phyloP scores from a whole-genome alignment of 2,329 filamentous ascomycete species.

The Cercospora janseana region DNA sequence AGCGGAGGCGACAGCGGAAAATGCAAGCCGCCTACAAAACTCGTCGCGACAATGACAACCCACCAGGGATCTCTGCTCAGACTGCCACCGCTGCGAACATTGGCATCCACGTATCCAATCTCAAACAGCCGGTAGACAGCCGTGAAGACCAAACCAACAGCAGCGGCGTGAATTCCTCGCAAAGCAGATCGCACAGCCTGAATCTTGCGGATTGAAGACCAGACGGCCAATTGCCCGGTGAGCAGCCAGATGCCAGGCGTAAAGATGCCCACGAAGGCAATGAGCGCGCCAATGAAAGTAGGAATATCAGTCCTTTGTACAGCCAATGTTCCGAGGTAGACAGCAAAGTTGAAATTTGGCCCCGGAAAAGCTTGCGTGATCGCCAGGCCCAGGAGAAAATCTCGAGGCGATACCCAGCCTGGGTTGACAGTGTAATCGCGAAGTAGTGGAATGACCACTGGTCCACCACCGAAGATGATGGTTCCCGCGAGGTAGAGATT shows the following conservation, averaged over 20 bases:
- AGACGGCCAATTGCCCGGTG: conserved; percentile 41
- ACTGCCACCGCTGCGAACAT: conserved; percentile 38
- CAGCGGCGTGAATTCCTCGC: conserved; percentile 44
- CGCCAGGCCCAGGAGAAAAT: conserved; percentile 71
- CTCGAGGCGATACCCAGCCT: conserved; percentile 67
- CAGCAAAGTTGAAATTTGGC: conserved; percentile 57
- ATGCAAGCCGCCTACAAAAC: conserved; percentile 44
- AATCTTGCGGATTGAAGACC: conserved; percentile 40
- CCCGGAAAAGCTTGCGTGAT: conserved; percentile 69
- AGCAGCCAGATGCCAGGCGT: conserved; percentile 41
- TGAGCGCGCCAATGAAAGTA: conserved; percentile 38
- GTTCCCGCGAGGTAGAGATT: conserved; percentile 74
- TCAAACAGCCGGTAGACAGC: conserved; percentile 48
- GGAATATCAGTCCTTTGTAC: conserved; percentile 34
- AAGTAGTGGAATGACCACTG: conserved; percentile 47
- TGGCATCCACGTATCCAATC: conserved; percentile 44
- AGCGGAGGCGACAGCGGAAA: conserved; percentile 42
- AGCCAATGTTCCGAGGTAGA: conserved; percentile 44
- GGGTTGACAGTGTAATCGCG: conserved; percentile 57
- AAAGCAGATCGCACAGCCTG: conserved; percentile 38
- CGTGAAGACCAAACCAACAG: conserved; percentile 46
- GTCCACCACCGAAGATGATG: conserved; percentile 49
- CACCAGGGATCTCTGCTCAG: conserved; percentile 46
- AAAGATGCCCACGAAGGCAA: conserved; percentile 45
- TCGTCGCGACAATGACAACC: conserved; percentile 45